Conservation (phyloP, 441 rosid species). For the Eugenia klotzschiana region DNA sequence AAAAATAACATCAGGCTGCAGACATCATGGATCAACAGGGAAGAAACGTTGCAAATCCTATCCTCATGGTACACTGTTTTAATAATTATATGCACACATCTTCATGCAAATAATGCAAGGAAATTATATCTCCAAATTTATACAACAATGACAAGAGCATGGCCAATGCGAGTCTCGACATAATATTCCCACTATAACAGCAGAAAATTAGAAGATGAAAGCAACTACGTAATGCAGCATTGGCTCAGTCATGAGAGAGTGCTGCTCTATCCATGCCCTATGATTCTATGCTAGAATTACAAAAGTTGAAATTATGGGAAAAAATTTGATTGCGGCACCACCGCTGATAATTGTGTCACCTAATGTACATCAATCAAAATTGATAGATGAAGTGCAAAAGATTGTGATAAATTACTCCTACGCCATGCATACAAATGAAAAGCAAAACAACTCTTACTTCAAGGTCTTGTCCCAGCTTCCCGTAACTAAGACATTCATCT, state of each 20-base stretch:
- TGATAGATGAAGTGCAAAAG: background rate
- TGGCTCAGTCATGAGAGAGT: background rate
- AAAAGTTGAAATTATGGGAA: background rate
- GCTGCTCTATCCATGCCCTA: background rate
- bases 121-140: background rate
- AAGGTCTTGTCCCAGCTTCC: constrained; percentile 96
- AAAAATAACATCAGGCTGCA: background rate
- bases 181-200: background rate
- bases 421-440: background rate
- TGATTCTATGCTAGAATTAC: background rate
- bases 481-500: constrained; percentile 71
- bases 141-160: background rate
- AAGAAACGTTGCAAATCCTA: background rate
- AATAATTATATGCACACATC: background rate
- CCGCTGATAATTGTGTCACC: background rate
- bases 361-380: background rate
- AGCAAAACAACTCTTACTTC: constrained; percentile 26
- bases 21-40: background rate
- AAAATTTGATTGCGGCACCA: background rate
- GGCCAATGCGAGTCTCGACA: background rate
- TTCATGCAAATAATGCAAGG: background rate
- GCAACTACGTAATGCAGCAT: background rate
- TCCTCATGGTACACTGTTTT: background rate
- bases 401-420: background rate
- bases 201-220: background rate